phyloP scores from a whole-genome alignment of 1,284 basidiomycete species.

The Moesziomyces globuligerus region DNA sequence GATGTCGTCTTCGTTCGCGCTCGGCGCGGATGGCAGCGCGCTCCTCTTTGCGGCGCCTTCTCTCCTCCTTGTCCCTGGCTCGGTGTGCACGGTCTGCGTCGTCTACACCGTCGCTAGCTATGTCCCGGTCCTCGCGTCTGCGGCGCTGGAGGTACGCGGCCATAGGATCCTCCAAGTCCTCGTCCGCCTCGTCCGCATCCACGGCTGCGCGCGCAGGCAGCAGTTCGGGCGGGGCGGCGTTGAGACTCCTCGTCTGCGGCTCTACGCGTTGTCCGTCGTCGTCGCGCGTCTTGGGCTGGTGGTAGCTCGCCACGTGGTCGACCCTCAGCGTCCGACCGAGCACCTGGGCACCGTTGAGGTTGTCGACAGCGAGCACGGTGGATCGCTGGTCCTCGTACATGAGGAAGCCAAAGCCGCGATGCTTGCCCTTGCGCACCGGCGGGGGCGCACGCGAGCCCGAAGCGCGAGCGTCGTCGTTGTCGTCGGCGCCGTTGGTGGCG shows the following conservation, averaged over 20 bases:
- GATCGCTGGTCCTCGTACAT: conserved; percentile 99
- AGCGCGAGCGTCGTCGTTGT: neutral
- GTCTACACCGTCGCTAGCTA: conserved; percentile 8
- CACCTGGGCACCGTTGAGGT: conserved; percentile 92
- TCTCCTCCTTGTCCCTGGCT: conserved; percentile 48
- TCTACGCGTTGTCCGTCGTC: conserved; percentile 88
- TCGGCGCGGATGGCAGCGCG: conserved; percentile 47
- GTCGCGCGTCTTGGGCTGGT: conserved; percentile 79
- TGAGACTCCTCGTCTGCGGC: conserved; percentile 71
- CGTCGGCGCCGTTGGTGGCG: too few relatives aligned
- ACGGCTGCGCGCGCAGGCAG: conserved; percentile 9
- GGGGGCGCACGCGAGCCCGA: conserved; percentile 1
- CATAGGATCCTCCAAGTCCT: conserved; percentile 98
- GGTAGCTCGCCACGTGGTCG: conserved; percentile 94
- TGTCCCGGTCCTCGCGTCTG: conserved; percentile 32
- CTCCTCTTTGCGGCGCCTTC: conserved; percentile 55
- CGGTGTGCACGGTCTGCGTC: conserved; percentile 8
- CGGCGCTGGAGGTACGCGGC: conserved; percentile 76
- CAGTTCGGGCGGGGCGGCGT: conserved; percentile 51
- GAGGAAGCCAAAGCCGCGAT: conserved; percentile 89
- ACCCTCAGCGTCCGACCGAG: conserved; percentile 84
- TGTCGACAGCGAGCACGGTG: conserved; percentile 95
- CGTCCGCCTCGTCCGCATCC: conserved; percentile 67
- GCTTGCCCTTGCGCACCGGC: conserved; percentile 29
- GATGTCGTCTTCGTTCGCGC: conserved; percentile 5